Percentiles rank a stretch among this genome's conserved stretches.
Conservation (phyloP, 2,329 filamentous ascomycete genomes). For the Sclerotinia trifoliorum region DNA sequence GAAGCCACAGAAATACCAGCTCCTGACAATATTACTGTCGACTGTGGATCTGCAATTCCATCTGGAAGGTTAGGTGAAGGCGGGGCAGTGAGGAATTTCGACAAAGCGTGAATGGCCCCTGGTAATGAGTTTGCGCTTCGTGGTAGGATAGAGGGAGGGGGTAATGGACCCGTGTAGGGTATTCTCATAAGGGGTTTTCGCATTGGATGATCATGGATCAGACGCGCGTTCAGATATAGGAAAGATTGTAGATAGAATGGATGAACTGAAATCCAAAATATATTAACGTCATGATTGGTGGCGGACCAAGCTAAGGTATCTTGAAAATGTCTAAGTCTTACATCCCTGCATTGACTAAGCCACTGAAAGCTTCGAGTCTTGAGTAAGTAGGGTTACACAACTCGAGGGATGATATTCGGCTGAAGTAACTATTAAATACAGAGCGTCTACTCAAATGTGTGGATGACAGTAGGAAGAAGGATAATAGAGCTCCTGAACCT, state of each 20-base stretch:
- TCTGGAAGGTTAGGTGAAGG: constrained; percentile 48
- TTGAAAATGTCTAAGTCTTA: no score
- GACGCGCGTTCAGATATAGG: constrained; percentile 8
- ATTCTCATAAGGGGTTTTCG: constrained; percentile 78
- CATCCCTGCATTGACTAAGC: no score
- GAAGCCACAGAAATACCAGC: constrained; percentile 93
- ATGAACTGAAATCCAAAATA: background rate
- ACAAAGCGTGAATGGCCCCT: constrained; percentile 75
- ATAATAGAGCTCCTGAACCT: background rate
- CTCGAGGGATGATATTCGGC: background rate
- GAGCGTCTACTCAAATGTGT: background rate
- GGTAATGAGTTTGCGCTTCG: constrained; percentile 64
- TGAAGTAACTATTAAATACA: background rate
- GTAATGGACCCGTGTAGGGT: constrained; percentile 82
- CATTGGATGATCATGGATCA: constrained; percentile 45
- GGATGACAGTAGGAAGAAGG: background rate
- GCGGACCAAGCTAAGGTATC: background rate
- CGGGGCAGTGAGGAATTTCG: constrained; percentile 69
- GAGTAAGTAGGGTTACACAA: background rate
- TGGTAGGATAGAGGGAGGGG: constrained; percentile 73
- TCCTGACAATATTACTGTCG: constrained; percentile 68
- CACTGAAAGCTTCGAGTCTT: no score
- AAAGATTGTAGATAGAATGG: background rate
- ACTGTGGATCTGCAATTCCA: constrained; percentile 43
- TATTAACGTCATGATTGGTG: constrained; percentile 9